Conservation (phyloP, 2,329 filamentous ascomycete species). For the Fusarium sacchari region DNA sequence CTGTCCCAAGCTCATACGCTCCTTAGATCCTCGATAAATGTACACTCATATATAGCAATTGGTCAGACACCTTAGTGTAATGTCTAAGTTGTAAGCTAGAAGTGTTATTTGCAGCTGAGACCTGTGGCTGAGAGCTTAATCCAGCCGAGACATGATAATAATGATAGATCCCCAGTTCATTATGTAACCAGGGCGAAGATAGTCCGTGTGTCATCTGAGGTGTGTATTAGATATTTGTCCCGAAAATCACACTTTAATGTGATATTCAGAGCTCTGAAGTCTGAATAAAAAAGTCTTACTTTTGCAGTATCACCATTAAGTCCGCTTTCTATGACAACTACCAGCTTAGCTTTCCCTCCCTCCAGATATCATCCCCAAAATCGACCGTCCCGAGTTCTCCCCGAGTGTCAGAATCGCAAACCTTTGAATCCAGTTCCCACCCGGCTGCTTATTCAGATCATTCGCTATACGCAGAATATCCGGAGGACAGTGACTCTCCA, state of each 20-base stretch:
- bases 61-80: no score
- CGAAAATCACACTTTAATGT: background rate
- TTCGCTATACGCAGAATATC: background rate
- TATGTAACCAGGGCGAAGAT: background rate
- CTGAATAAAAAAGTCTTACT: background rate
- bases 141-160: no score
- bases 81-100: no score
- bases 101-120: no score
- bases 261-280: background rate
- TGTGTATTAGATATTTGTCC: background rate
- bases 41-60: background rate
- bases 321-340: background rate
- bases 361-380: slow-evolving; percentile 9
- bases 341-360: background rate
- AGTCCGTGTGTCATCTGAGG: background rate
- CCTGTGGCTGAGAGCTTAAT: no score
- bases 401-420: slow-evolving; percentile 1
- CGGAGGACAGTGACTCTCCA: slow-evolving; percentile 6
- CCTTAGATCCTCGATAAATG: background rate
- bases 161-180: background rate
- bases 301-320: accelerated
- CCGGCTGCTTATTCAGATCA: background rate
- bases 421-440: background rate
- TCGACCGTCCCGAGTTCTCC: background rate
- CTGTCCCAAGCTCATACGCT: background rate